Percentiles rank a stretch among this genome's conserved stretches.
These are phyloP conservation scores for Penicillium turbatum DNA, from an alignment of 495 filamentous ascomycete genomes.

Conservation along the genomic window DNA sequence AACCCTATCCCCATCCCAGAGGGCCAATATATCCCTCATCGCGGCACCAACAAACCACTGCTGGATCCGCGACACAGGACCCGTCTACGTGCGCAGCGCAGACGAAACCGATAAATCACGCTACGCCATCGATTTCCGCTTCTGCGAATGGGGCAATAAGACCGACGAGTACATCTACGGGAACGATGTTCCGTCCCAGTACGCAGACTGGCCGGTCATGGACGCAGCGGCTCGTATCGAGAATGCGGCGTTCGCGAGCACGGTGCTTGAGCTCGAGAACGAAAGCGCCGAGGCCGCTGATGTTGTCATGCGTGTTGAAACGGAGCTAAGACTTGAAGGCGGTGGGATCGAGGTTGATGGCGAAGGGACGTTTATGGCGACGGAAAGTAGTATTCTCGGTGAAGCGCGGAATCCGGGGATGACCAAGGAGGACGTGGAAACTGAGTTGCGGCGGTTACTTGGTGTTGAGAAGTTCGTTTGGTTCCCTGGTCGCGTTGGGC, in stretches of 20 bases:
- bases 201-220: constrained; percentile 23
- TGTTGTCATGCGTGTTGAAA: constrained; percentile 16
- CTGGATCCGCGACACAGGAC: constrained; percentile 37
- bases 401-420: constrained; percentile 28
- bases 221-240: constrained; percentile 11
- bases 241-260: constrained; percentile 26
- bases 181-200: not conserved
- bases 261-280: constrained; percentile 23
- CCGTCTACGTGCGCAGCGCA: constrained; percentile 28
- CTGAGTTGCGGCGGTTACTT: constrained; percentile 21
- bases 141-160: constrained; percentile 36
- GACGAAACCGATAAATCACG: constrained; percentile 9
- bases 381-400: constrained; percentile 33
- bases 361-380: constrained; percentile 34
- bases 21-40: constrained; percentile 19
- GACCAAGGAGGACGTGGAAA: constrained; percentile 18
- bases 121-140: constrained; percentile 31
- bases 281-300: constrained; percentile 4
- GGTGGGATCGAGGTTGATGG: constrained; percentile 36
- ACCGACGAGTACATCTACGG: constrained; percentile 17
- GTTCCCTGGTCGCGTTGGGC: constrained; percentile 29
- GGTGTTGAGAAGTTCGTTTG: constrained; percentile 31
- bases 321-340: constrained; percentile 27
- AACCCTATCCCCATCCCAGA: not conserved
- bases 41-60: constrained; percentile 27